These are phyloP conservation scores for Trypanosoma melophagium DNA, from an alignment of 208 protist genomes.

Conservation along the genomic window DNA sequence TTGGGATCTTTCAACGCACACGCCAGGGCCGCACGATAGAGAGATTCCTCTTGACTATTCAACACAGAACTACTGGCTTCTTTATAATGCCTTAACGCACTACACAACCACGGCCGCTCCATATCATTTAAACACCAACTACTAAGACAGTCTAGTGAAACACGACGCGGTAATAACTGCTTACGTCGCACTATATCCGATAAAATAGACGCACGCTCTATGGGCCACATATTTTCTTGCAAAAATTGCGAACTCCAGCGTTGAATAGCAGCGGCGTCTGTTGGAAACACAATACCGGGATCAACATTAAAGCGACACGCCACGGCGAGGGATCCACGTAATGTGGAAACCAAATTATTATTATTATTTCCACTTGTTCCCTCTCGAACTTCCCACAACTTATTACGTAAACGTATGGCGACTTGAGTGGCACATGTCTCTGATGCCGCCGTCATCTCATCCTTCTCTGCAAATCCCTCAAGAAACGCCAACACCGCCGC, in stretches of 20 bases:
- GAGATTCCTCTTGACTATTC: neutral
- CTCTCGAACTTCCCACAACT: constrained; percentile 20
- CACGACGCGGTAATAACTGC: constrained; percentile 49
- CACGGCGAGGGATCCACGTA: constrained; percentile 25
- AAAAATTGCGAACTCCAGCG: constrained; percentile 47
- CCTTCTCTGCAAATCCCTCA: constrained; percentile 50
- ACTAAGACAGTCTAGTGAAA: constrained; percentile 55
- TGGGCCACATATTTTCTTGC: constrained; percentile 25
- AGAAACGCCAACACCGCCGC: constrained; percentile 54
- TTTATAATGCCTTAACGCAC: constrained; percentile 8
- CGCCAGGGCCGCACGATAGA: constrained; percentile 18
- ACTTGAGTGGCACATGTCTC: constrained; percentile 74
- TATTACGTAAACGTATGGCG: constrained; percentile 42
- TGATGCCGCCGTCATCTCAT: constrained; percentile 38
- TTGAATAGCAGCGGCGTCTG: constrained; percentile 48
- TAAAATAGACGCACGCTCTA: constrained; percentile 31
- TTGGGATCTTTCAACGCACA: constrained; percentile 60
- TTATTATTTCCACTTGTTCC: neutral
- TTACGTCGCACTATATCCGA: constrained; percentile 29
- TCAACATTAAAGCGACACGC: constrained; percentile 53
- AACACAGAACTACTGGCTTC: neutral
- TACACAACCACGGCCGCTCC: constrained; percentile 52
- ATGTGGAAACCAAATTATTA: neutral
- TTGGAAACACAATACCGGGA: constrained; percentile 58
- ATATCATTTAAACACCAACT: constrained; percentile 61